Base-by-base conservation (phyloP, 306 rosid genomes). In the Quercus aquifolioides region DNA sequence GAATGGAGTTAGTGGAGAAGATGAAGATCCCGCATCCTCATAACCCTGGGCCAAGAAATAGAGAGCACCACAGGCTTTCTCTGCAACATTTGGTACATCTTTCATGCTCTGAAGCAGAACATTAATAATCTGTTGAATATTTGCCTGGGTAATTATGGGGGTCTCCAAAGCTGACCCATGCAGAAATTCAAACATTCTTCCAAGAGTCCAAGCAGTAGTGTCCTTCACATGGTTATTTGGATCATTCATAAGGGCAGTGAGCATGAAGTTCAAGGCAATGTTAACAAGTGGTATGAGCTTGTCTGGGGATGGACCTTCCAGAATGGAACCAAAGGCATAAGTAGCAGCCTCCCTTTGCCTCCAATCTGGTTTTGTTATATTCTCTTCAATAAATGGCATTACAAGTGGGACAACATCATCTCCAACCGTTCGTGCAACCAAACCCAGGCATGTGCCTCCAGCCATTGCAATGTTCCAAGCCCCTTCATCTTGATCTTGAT, bases 401-500 rank as follows among this genome's bases (percentile, higher is more conserved):
- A 94, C 98, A 82, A 94, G 84, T 33, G 97, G 93, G 65, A 94
- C 98, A 64, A 94, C 78, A 76, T 89, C 97, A 84, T 94, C 97
- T 5, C 98, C 97, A 52, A 94, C 97, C 6, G 97, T 94, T 3
- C 94, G 89, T 72, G 98, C 98, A 84, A 92, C 96, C 81, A 94
- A 83, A 23, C 98, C 97, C 87, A 94, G 81, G 80, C 98, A 94
- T 13, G 98, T 94, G 46, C 98, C 98, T 58, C 98, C 98, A 78
- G 98, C 98, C 98, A 94, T 94, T 57, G 98, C 98, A 88, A 94
- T 91, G 77, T 94, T 94, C 98, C 98, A 94, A 25, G 98, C 97
- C 55, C 96, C 98, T 83, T 94, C 98, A 54, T 94, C 98, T 78
- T 90, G 98, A 88, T 94, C 98, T 77, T 92, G 98, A 82, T 92